Evolutionary conservation across 2,329 filamentous ascomycete species (phyloP), one percentile per base, ranked within the genome.

Genomic region (Sclerotiophoma versabilis): DNA sequence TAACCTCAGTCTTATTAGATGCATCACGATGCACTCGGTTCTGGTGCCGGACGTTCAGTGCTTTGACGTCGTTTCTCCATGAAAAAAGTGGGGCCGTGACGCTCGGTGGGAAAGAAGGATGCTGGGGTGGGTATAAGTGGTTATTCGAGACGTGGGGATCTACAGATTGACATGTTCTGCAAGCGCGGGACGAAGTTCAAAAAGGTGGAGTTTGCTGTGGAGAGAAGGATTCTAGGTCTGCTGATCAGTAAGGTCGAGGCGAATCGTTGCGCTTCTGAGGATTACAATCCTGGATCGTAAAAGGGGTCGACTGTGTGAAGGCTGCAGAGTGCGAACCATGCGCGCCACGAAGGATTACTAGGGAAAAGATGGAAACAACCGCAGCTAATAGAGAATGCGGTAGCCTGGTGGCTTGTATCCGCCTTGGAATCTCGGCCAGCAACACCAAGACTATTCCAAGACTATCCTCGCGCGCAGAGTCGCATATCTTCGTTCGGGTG

Each of bases 111-210:
- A 19, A 43, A 42, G 34, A 12, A 20, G 12, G 26, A 39, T 23
- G 26, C 2, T 26, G 22, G 32, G 33, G 43, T 41, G 42, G 42
- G 29, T 41, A 33, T 36, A 25, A 49, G 45, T 43, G 50, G 50
- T 32, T 36, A 27, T 20, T 41, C 19, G 15, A 6, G 38, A 45
- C 27, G 38, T 52, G 50, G 38, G 22, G 61, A 62, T 64, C 59
- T 57, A 46, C 55, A 54, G 48, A 49, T 57, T 62, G 49, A 30
- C 55, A 62, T 50, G 52, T 37, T 26, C 46, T 46, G 54, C 45
- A 57, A 42, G 26, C 33, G 49, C 48, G 50, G 51, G 52, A 57
- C 41, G 30, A 37, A 41, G 20, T 19, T 10, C 19, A 36, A 29
- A 15, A 49, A 19, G 34, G 34, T 46, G 45, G 39, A 48, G 27